These are phyloP conservation scores for Macadamia integrifolia DNA, from an alignment of 164 flowering plant genomes.

Conservation along the genomic window DNA sequence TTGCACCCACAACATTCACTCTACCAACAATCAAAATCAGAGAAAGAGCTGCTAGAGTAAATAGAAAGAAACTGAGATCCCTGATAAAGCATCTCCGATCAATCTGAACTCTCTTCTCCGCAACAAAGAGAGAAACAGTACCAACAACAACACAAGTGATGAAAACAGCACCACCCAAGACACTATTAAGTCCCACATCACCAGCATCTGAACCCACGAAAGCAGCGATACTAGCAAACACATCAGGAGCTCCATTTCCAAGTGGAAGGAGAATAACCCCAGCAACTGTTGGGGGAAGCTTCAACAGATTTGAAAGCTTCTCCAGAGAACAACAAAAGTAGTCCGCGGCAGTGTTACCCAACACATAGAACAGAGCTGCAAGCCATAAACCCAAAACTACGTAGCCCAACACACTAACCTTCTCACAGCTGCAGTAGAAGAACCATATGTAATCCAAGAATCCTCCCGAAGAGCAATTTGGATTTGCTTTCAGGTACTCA, in stretches of 20 bases:
- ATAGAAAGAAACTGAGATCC: constrained; percentile 65
- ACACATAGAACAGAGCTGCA: constrained; percentile 72
- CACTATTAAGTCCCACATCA: constrained; percentile 90
- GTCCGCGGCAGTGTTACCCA: constrained; percentile 95
- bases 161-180: constrained; percentile 92
- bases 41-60: constrained; percentile 44
- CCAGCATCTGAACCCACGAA: constrained; percentile 71
- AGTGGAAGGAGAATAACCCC: constrained; percentile 92
- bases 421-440: constrained; percentile 63
- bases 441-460: constrained; percentile 63
- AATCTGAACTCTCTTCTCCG: constrained; percentile 54
- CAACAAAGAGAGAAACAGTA: constrained; percentile 61
- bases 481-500: constrained; percentile 61
- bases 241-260: constrained; percentile 99
- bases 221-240: constrained; percentile 91
- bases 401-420: constrained; percentile 41
- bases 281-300: constrained; percentile 83
- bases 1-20: constrained; percentile 54
- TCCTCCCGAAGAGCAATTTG: constrained; percentile 58
- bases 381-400: constrained; percentile 62
- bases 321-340: constrained; percentile 89
- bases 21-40: constrained; percentile 52
- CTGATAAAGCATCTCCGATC: constrained; percentile 73
- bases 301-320: constrained; percentile 66
- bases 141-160: constrained; percentile 89